phyloP scores from a whole-genome alignment of 768 basidiomycete genomes.

The Udeniomyces megalosporus region DNA sequence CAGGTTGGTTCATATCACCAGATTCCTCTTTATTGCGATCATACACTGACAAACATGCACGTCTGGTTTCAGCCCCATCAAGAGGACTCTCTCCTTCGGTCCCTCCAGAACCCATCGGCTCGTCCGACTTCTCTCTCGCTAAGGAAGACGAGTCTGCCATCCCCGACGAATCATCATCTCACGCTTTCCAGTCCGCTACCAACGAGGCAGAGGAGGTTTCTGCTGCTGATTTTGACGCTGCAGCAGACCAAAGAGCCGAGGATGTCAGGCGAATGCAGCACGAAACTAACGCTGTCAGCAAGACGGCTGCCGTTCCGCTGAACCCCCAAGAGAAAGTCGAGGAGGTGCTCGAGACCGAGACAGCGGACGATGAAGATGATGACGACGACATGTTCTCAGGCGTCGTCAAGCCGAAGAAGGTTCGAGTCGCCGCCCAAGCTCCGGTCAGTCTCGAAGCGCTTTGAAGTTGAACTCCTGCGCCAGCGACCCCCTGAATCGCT shows the following conservation, averaged over 20 bases:
- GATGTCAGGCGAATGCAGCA: slow-evolving; percentile 51
- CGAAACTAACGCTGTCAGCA: slow-evolving; percentile 17
- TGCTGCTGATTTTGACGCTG: slow-evolving; percentile 85
- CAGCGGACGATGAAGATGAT: slow-evolving; percentile 43
- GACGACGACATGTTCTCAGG: slow-evolving; percentile 89
- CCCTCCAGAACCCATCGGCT: neutral
- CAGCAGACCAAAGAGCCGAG: slow-evolving; percentile 65
- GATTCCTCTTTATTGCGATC: neutral
- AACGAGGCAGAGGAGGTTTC: slow-evolving; percentile 48
- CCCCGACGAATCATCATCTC: neutral
- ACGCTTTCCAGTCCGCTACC: neutral
- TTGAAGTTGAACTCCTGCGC: too few relatives aligned
- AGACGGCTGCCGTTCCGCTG: slow-evolving; percentile 7
- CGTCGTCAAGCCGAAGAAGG: slow-evolving; percentile 38
- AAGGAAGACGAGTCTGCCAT: neutral
- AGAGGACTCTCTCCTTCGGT: neutral
- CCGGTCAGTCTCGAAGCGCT: too few relatives aligned
- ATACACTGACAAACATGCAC: neutral
- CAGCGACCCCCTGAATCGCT: slow-evolving; percentile 30
- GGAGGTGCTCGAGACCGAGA: slow-evolving; percentile 22
- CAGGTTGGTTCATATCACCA: neutral
- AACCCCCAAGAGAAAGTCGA: slow-evolving; percentile 17
- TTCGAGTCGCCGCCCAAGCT: slow-evolving; percentile 29
- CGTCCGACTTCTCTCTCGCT: neutral
- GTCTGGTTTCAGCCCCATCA: neutral